phyloP scores from a whole-genome alignment of 495 filamentous ascomycete species.

The Aspergillus ellipticus region DNA sequence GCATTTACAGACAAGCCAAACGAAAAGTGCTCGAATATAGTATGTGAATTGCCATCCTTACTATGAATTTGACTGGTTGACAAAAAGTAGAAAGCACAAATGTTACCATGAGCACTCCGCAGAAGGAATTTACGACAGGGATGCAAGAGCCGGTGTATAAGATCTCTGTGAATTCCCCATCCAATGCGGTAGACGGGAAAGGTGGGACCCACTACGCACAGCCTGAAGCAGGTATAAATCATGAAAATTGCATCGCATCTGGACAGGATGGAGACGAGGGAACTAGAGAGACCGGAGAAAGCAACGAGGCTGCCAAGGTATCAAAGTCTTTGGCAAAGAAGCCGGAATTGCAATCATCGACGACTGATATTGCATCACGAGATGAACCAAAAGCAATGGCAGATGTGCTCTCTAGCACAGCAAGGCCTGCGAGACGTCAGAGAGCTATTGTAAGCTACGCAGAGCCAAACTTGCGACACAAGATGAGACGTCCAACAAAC shows the following conservation, averaged over 20 bases:
- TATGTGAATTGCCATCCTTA: slow-evolving; percentile 31
- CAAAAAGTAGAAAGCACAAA: slow-evolving; percentile 51
- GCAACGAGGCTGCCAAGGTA: too few species aligned
- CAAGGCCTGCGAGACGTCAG: slow-evolving; percentile 60
- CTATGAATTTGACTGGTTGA: slow-evolving; percentile 15
- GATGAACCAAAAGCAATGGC: slow-evolving; percentile 1
- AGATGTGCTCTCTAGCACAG: slow-evolving; percentile 37
- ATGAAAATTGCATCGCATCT: too few species aligned
- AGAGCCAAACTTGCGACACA: slow-evolving; percentile 77
- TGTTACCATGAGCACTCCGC: slow-evolving; percentile 32
- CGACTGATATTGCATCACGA: not conserved
- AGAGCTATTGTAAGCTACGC: slow-evolving; percentile 73
- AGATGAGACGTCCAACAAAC: slow-evolving; percentile 81
- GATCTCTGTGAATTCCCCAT: not conserved
- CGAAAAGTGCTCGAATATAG: slow-evolving; percentile 59
- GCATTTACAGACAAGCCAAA: slow-evolving; percentile 18
- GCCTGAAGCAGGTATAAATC: not conserved
- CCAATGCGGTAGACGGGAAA: not conserved
- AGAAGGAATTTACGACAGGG: slow-evolving; percentile 9
- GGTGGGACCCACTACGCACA: not conserved
- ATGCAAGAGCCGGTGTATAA: not conserved
- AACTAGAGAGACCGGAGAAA: too few species aligned
- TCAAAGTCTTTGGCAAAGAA: not conserved
- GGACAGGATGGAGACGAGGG: too few species aligned
- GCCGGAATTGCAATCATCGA: not conserved